Percentiles rank a stretch among this genome's conserved stretches.
phyloP scores from a whole-genome alignment of 148 eudicot species.

The Vaccinium myrtillus region DNA sequence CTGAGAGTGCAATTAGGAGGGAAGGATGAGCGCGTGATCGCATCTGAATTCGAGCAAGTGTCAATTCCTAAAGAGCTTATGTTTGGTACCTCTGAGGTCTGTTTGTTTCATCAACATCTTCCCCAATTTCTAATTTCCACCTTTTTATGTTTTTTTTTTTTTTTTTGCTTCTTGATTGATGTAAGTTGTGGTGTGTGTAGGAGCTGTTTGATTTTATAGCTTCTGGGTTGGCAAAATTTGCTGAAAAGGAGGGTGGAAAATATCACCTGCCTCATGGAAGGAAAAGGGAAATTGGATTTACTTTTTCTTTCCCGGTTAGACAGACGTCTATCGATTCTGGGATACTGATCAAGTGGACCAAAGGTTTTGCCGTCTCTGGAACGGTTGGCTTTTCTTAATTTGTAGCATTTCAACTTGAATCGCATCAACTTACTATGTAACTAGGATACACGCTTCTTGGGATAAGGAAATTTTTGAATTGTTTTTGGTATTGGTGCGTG shows the following conservation, averaged over 20 bases:
- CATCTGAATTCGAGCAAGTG: slow-evolving; percentile 65
- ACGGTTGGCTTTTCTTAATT: slow-evolving; percentile 42
- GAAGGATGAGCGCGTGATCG: slow-evolving; percentile 50
- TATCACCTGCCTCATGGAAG: slow-evolving; percentile 43
- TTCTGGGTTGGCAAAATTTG: slow-evolving; percentile 53
- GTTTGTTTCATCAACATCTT: background rate
- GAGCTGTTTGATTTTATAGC: slow-evolving; percentile 81
- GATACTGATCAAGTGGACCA: slow-evolving; percentile 79
- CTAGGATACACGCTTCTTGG: background rate
- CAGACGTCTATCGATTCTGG: slow-evolving; percentile 78
- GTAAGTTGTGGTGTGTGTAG: slow-evolving; percentile 28
- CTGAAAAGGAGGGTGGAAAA: slow-evolving; percentile 46
- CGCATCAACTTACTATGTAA: background rate
- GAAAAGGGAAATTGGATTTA: slow-evolving; percentile 72
- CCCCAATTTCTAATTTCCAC: background rate
- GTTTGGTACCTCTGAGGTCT: slow-evolving; percentile 72
- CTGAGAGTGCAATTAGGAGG: slow-evolving; percentile 76
- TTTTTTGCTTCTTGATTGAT: background rate
- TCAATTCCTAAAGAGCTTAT: slow-evolving; percentile 67
- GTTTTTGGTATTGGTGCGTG: background rate
- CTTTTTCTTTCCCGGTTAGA: slow-evolving; percentile 81
- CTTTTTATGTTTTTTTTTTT: background rate
- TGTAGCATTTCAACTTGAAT: background rate
- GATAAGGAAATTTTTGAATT: background rate
- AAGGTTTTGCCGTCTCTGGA: slow-evolving; percentile 75